These are phyloP conservation scores for Inga oerstediana DNA, from an alignment of 306 rosid genomes.

Conservation along the genomic window DNA sequence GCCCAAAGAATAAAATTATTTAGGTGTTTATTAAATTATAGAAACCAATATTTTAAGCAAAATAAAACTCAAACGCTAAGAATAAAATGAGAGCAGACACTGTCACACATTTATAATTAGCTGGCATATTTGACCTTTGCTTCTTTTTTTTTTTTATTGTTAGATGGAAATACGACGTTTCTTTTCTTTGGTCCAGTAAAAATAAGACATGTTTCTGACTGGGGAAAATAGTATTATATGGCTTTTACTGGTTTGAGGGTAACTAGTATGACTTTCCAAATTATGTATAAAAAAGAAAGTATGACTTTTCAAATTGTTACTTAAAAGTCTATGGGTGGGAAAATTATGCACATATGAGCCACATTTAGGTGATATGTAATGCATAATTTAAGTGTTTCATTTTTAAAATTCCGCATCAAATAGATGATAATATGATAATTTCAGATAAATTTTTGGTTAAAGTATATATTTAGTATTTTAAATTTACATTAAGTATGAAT, in stretches of 20 bases:
- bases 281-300: too few species aligned
- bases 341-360: not conserved
- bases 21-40: too few species aligned
- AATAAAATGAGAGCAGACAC: not conserved
- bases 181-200: too few species aligned
- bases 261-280: not conserved
- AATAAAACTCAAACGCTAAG: too few species aligned
- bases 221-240: not conserved
- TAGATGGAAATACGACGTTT: too few species aligned
- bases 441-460: too few species aligned
- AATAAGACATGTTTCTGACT: not conserved
- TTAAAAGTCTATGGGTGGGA: not conserved
- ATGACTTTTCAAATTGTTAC: not conserved
- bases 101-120: not conserved
- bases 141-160: too few species aligned
- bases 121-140: not conserved
- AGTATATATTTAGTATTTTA: too few species aligned
- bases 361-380: not conserved
- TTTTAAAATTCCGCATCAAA: not conserved
- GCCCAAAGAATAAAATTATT: too few species aligned
- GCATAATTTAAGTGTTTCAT: not conserved
- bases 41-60: too few species aligned
- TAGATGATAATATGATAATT: not conserved
- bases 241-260: not conserved
- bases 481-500: too few species aligned